Evolutionary conservation across 1,284 basidiomycete genomes (phyloP), one percentile per base, ranked within the genome.

Genomic region (Takashimella tepidaria): DNA sequence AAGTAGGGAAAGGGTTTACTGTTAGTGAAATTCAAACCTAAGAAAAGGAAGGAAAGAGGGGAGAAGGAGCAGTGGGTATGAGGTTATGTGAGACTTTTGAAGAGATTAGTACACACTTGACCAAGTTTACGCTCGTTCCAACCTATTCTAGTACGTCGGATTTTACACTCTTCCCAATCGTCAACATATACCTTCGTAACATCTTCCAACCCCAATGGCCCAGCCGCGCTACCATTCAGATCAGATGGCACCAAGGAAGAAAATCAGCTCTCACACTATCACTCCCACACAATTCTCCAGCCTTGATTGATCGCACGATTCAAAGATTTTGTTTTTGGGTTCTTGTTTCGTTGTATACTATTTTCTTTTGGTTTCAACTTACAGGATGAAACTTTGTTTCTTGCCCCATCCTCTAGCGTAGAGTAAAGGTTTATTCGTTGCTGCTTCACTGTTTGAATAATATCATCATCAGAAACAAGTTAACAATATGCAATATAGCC

Each of bases 361-460:
- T n/a, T n/a, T n/a, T n/a, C n/a, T n/a, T n/a, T n/a, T n/a, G n/a
- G n/a, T n/a, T n/a, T n/a, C n/a, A 8, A 37, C 31, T 37, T 37
- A 70, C 60, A 79, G 46, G 58, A 75, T 72, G 61, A 76, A 79
- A 21, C 73, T 74, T 68, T 78, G 76, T 58, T 73, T 71, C 69
- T 79, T 79, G 2, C 76, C 77, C 79, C 79, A 80, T 0, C 78
- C 78, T 20, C 67, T 59, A 37, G 72, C 75, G 60, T 80, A 80
- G 26, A 79, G 60, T 10, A 76, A 54, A 1, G 77, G 76, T 53
- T 76, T 72, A 61, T 73, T 69, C 13, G 68, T 67, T 2, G 73
- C 70, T 19, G 70, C 75, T 62, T 80, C 79, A 62, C 70, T 69
- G 49, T 21, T n/a, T n/a, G n/a, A n/a, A n/a, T 46, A 13, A 27